phyloP scores from a whole-genome alignment of 306 rosid genomes.

The Cicer judaicum region DNA sequence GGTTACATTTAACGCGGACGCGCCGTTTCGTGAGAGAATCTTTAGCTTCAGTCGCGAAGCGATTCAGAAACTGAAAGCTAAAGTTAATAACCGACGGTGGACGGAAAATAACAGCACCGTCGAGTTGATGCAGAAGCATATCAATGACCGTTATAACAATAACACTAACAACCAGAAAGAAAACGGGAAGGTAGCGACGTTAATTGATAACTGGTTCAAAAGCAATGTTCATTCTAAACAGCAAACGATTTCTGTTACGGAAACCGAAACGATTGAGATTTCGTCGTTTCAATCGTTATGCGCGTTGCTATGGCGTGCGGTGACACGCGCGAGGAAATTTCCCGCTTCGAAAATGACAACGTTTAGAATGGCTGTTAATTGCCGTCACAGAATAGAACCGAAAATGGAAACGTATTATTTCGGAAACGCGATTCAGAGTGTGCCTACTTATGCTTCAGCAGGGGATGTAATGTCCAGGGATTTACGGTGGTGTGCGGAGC shows the following conservation, averaged over 20 bases:
- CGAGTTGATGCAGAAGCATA: constrained; percentile 62
- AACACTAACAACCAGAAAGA: constrained; percentile 6
- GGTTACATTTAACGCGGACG: constrained; percentile 67
- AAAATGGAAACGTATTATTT: constrained; percentile 71
- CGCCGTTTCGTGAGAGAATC: constrained; percentile 66
- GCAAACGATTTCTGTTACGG: not conserved
- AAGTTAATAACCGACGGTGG: constrained; percentile 48
- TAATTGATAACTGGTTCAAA: constrained; percentile 56
- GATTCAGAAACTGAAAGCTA: constrained; percentile 63
- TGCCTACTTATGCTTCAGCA: constrained; percentile 63
- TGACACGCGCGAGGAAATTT: constrained; percentile 82
- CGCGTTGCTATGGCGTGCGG: constrained; percentile 79
- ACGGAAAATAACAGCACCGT: constrained; percentile 13
- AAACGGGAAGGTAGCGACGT: constrained; percentile 43
- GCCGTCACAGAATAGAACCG: constrained; percentile 73
- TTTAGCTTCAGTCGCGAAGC: constrained; percentile 82
- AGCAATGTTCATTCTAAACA: constrained; percentile 37
- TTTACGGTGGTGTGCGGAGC: constrained; percentile 82
- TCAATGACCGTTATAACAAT: constrained; percentile 49
- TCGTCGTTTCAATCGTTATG: constrained; percentile 86
- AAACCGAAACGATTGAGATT: constrained; percentile 50
- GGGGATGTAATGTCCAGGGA: constrained; percentile 61
- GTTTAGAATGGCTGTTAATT: constrained; percentile 89
- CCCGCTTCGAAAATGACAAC: constrained; percentile 62
- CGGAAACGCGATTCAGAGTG: constrained; percentile 93